Evolutionary conservation across 306 rosid species (phyloP).

Genomic region (Quercus aquifolioides): DNA sequence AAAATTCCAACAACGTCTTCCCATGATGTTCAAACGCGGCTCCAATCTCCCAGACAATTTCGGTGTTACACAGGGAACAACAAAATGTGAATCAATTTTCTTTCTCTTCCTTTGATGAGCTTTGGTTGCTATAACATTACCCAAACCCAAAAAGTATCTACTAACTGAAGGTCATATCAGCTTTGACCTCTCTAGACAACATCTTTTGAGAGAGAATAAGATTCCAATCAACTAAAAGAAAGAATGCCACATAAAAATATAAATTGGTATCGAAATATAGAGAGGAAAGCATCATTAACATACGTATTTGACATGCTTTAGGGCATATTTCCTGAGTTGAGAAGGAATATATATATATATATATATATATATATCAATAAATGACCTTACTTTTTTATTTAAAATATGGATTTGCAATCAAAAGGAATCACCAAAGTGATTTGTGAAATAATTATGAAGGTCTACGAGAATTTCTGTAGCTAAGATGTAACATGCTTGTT

Average conservation of each 20-base stretch:
- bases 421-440: background rate
- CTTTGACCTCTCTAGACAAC: background rate
- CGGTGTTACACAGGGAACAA: conserved; percentile 18
- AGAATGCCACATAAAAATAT: conserved; percentile 11
- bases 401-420: background rate
- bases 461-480: background rate
- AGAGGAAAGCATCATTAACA: background rate
- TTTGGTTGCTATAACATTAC: conserved; percentile 7
- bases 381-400: background rate
- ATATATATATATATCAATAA: background rate
- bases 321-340: background rate
- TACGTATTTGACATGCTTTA: conserved; percentile 25
- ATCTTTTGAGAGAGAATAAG: background rate
- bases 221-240: conserved; percentile 2
- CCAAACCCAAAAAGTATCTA: conserved; percentile 5
- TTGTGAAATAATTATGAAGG: background rate
- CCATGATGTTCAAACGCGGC: background rate
- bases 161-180: background rate
- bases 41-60: conserved; percentile 19
- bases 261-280: background rate
- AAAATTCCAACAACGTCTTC: background rate
- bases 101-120: conserved; percentile 32
- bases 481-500: background rate
- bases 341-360: background rate
- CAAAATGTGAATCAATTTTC: conserved; percentile 5